Evolutionary conservation across 441 rosid genomes (phyloP).

Genomic region (Gossypium armourianum): DNA sequence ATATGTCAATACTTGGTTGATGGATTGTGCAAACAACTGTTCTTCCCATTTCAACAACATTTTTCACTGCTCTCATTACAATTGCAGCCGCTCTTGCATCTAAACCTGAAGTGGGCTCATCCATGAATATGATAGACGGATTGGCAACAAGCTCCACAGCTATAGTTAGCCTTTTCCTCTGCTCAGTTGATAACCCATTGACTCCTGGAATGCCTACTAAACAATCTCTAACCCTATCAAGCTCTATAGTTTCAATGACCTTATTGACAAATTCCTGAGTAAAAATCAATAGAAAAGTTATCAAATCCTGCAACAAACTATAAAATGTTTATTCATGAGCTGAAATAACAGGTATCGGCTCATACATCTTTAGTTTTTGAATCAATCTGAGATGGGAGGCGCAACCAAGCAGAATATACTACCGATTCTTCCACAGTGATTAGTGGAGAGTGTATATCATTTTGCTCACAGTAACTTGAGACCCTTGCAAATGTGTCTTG

Average conservation of each 20-base stretch:
- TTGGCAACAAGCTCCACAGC: background rate
- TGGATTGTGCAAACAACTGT: slow-evolving; percentile 63
- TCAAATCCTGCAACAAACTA: background rate
- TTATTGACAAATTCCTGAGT: slow-evolving; percentile 38
- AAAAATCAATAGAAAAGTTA: background rate
- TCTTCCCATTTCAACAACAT: slow-evolving; percentile 50
- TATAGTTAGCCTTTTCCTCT: slow-evolving; percentile 23
- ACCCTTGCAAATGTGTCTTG: slow-evolving; percentile 51
- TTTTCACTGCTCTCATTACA: slow-evolving; percentile 56
- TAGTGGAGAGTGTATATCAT: slow-evolving; percentile 51
- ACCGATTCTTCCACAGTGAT: slow-evolving; percentile 53
- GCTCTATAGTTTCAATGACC: slow-evolving; percentile 46
- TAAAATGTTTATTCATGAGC: background rate
- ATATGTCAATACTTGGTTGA: slow-evolving; percentile 54
- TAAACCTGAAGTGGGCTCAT: slow-evolving; percentile 56
- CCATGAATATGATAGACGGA: slow-evolving; percentile 31
- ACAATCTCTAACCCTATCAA: slow-evolving; percentile 34
- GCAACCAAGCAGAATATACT: slow-evolving; percentile 47
- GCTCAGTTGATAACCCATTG: slow-evolving; percentile 51
- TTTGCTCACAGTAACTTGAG: slow-evolving; percentile 62
- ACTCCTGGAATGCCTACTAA: slow-evolving; percentile 42
- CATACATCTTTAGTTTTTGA: slow-evolving; percentile 32
- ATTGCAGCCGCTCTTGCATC: slow-evolving; percentile 68
- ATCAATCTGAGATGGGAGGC: slow-evolving; percentile 35
- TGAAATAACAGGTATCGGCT: background rate